phyloP scores from a whole-genome alignment of 192 early-diverging fungal genomes.

The Coemansia sp. region DNA sequence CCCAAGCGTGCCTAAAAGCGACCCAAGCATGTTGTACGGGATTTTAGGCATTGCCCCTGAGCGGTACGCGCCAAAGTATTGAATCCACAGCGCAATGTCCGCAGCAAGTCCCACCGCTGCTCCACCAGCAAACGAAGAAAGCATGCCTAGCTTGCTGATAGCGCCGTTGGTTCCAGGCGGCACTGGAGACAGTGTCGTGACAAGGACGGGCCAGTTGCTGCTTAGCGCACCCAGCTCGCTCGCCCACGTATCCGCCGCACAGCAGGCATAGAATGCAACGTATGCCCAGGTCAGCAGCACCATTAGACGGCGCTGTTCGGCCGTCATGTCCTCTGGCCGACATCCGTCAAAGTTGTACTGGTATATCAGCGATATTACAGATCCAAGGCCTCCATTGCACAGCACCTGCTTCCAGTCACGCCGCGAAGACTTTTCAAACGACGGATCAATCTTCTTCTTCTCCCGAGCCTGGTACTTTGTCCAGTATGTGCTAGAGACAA shows the following conservation, averaged over 20 bases:
- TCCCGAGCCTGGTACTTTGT: conserved; percentile 53
- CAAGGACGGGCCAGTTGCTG: conserved; percentile 70
- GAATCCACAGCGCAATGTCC: conserved; percentile 54
- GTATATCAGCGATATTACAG: conserved; percentile 44
- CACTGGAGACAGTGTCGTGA: conserved; percentile 76
- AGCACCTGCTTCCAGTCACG: conserved; percentile 62
- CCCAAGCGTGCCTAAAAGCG: conserved; percentile 69
- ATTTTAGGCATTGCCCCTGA: conserved; percentile 29
- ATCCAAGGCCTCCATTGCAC: conserved; percentile 56
- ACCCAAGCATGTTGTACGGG: conserved; percentile 58
- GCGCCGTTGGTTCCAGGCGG: conserved; percentile 94
- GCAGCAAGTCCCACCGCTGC: conserved; percentile 65
- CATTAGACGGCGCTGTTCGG: conserved; percentile 27
- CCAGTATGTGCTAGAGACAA: conserved; percentile 61
- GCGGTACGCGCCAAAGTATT: conserved; percentile 47
- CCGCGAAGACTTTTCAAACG: conserved; percentile 51
- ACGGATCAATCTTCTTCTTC: conserved; percentile 50
- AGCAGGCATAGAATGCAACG: conserved; percentile 65
- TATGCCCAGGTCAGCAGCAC: conserved; percentile 57
- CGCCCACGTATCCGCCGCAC: conserved; percentile 77
- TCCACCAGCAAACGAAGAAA: conserved; percentile 77
- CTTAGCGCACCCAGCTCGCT: conserved; percentile 86
- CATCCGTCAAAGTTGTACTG: conserved; percentile 43
- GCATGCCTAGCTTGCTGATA: conserved; percentile 69
- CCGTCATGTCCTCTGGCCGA: conserved; percentile 22